Base-by-base conservation (phyloP, 148 eudicot genomes). In the Rhododendron simsii region DNA sequence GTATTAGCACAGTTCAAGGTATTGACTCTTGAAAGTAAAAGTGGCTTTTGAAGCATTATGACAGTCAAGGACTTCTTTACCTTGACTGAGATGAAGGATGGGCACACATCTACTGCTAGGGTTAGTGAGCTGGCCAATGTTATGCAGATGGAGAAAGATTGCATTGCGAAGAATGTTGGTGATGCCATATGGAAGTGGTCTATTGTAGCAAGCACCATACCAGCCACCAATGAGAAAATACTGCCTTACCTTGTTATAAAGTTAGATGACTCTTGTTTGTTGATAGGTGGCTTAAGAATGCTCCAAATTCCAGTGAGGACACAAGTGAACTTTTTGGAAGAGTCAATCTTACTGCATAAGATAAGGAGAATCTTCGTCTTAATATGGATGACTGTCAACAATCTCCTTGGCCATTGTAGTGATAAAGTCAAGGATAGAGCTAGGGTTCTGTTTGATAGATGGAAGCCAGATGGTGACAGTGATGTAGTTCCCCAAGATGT, bases 51-150 rank as follows among this genome's bases (percentile, higher is more conserved):
- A 89, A 84, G 79, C 86, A 91, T 71, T 87, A 95, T 96, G 99
- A 86, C 95, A 78, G 92, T 95, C 20, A 93, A 94, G 86, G 93
- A 92, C 86, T 94, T 55, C 88, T 93, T 95, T 92, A 94, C 95
- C 85, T 88, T 90, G 84, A 89, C 93, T 87, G 99, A 96, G 91
- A 91, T 91, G 94, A 93, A 90, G 91, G 92, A 93, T 90, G 99
- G 99, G 89, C 92, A 95, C 83, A 89, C 92, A 48, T 85, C 91
- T 81, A 91, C 92, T 85, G 88, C 91, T 85, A 92, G 97, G 85
- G 98, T 96, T 69, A 91, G 88, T 86, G 98, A 95, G 89, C 91
- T 93, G 87, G 88, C 95, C 84, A 86, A 82, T 88, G 90, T 85
- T 12, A 91, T 96, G 94, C 88, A 90, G 73, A 91, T 88, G 50